A percentile compares a stretch with the other conserved stretches of the same genome.
phyloP scores from a whole-genome alignment of 495 filamentous ascomycete species.

The Physcia stellaris region DNA sequence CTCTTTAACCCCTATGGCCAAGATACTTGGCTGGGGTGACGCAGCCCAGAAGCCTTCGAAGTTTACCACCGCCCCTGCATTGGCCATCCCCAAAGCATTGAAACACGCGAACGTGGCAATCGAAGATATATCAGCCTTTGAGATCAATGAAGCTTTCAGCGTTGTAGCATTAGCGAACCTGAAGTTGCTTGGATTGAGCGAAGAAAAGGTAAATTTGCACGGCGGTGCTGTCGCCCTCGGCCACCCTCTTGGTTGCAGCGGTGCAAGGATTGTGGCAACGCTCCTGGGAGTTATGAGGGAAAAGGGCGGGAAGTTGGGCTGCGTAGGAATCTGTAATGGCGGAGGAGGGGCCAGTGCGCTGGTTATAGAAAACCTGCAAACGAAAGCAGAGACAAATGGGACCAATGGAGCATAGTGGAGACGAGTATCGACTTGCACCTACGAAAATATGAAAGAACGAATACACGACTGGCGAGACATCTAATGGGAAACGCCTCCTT shows the following conservation, averaged over 20 bases:
- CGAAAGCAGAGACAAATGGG: neutral
- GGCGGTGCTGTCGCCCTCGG: conserved; percentile 93
- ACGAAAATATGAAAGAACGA: too few species aligned
- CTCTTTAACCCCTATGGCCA: conserved; percentile 77
- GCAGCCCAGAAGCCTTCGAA: conserved; percentile 79
- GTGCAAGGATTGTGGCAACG: conserved; percentile 87
- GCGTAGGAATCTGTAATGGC: conserved; percentile 94
- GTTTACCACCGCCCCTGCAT: conserved; percentile 90
- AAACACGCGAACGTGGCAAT: conserved; percentile 73
- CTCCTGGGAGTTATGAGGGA: conserved; percentile 77
- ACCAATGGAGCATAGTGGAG: too few species aligned
- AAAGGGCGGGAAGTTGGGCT: conserved; percentile 84
- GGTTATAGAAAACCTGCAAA: conserved; percentile 60
- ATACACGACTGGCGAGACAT: too few species aligned
- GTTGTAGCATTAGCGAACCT: conserved; percentile 93
- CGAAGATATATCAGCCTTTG: conserved; percentile 74
- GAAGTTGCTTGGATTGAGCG: conserved; percentile 65
- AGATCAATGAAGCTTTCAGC: conserved; percentile 98
- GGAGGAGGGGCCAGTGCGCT: conserved; percentile 88
- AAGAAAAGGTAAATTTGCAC: conserved; percentile 88
- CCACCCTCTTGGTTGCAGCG: conserved; percentile 85
- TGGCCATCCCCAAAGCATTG: conserved; percentile 92
- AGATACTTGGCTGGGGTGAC: conserved; percentile 94
- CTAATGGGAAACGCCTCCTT: too few species aligned
- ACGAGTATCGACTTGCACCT: too few species aligned